Evolutionary conservation across 768 basidiomycete genomes (phyloP), one percentile per base, ranked within the genome.

Genomic region (Suillus cothurnatus): DNA sequence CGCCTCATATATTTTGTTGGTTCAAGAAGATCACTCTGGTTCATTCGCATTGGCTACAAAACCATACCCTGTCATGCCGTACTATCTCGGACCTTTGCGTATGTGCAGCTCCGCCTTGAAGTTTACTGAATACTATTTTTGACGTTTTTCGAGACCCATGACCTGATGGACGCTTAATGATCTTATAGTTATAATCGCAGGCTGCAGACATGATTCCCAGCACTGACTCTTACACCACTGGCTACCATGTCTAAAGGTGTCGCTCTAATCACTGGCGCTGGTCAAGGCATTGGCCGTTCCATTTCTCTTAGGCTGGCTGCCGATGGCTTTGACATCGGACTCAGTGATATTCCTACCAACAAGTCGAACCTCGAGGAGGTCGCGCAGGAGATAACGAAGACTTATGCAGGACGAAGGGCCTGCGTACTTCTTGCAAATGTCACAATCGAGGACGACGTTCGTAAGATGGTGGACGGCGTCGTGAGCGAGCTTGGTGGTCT

Each of bases 361-460:
- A 58, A 39, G 23, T 67, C 71, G 0, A 75, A 77, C 43, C 63
- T 60, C 6, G 70, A 72, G 7, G 63, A 74, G 15, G 68, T 80
- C 2, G 70, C 71, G 0, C 19, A 63, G 1, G 76, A 80, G 32
- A 75, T 82, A 15, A 67, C 64, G 6, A 68, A 69, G 15, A 64
- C 65, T 15, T 36, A 28, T 39, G 17, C 38, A 28, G 81, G 81
- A 15, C 69, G 68, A 49, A 70, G 65, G 58, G 67, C 72, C 4
- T 45, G 70, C 6, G 52, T 69, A 26, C 71, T 78, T 2, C 62
- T 75, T 15, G 83, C 74, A 4, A 82, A 86, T 65, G 81, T 86
- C 1, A 69, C 76, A 12, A 49, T 70, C 1, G 85, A 86, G 59
- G 68, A 67, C 0, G 77, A 84, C 12, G 84, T 86, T 2, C 71